These are phyloP conservation scores for Lactuca sativa DNA, from an alignment of 129 eudicot species.

Conservation along the genomic window DNA sequence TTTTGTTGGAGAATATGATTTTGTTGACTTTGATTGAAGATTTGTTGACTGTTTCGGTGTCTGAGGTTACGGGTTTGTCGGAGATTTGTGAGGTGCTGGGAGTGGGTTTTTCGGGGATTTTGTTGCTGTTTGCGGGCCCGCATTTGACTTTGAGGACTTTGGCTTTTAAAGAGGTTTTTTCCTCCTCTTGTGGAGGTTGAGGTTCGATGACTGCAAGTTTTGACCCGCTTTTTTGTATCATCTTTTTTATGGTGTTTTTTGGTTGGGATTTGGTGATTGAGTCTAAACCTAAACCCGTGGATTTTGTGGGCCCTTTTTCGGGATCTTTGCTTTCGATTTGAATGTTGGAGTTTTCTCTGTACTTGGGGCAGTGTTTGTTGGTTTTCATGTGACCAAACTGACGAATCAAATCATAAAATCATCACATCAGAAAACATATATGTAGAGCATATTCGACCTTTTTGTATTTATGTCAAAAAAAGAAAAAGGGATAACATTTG, in stretches of 20 bases:
- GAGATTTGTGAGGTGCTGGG: constrained; percentile 68
- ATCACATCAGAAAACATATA: background rate
- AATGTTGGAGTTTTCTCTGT: constrained; percentile 63
- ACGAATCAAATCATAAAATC: constrained; percentile 11
- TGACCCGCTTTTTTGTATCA: constrained; percentile 45
- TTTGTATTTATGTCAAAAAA: background rate
- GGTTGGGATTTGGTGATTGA: constrained; percentile 48
- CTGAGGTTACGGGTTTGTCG: constrained; percentile 61
- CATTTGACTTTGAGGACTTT: constrained; percentile 83
- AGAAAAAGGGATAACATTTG: constrained; percentile 2
- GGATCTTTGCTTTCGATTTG: constrained; percentile 58
- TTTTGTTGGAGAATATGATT: constrained; percentile 65
- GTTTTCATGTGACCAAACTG: constrained; percentile 98
- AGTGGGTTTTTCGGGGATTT: constrained; percentile 53
- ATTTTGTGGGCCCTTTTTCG: constrained; percentile 47
- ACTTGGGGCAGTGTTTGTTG: constrained; percentile 89
- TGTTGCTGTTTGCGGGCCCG: constrained; percentile 47
- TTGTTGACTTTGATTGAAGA: constrained; percentile 66
- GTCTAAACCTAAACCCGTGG: constrained; percentile 45
- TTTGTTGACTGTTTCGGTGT: constrained; percentile 56
- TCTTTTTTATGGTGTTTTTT: constrained; percentile 47
- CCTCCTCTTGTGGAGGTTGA: constrained; percentile 55
- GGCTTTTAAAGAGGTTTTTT: constrained; percentile 56
- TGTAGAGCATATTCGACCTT: background rate
- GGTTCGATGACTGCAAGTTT: constrained; percentile 60